A percentile compares a stretch with the other conserved stretches of the same genome.
These are phyloP conservation scores for Pachyrhizus erosus DNA, from an alignment of 306 rosid genomes.

Conservation along the genomic window DNA sequence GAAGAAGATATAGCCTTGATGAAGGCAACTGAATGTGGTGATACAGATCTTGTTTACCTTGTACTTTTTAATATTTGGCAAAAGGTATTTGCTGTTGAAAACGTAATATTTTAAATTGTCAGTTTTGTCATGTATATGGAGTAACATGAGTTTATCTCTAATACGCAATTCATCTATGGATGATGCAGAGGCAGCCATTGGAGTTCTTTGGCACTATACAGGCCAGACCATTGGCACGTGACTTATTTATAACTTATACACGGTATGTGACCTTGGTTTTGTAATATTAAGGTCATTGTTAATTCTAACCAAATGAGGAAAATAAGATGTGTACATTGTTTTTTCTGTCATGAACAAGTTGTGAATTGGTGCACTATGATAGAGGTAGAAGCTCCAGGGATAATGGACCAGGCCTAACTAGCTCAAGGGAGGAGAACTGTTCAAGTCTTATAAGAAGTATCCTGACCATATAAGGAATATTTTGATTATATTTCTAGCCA, in stretches of 20 bases:
- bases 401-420: not conserved
- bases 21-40: conserved; percentile 96
- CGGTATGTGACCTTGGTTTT: conserved; percentile 59
- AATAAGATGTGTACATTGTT: not conserved
- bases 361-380: not conserved
- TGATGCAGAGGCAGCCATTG: conserved; percentile 81
- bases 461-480: too few species aligned
- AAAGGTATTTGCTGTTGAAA: conserved; percentile 64
- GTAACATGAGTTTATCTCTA: conserved; percentile 28
- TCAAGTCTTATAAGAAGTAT: not conserved
- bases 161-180: conserved; percentile 40
- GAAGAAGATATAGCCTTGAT: conserved; percentile 91
- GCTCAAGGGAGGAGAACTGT: not conserved
- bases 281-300: conserved; percentile 31
- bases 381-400: not conserved
- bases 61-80: conserved; percentile 95
- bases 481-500: too few species aligned
- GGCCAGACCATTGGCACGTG: conserved; percentile 74
- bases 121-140: conserved; percentile 26
- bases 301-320: conserved; percentile 32
- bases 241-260: conserved; percentile 80
- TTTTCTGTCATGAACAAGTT: not conserved
- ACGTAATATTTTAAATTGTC: conserved; percentile 14
- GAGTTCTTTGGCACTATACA: conserved; percentile 89
- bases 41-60: conserved; percentile 96